These are phyloP conservation scores for Xylariaceae sp. DNA, from an alignment of 2,329 filamentous ascomycete genomes.

Conservation along the genomic window DNA sequence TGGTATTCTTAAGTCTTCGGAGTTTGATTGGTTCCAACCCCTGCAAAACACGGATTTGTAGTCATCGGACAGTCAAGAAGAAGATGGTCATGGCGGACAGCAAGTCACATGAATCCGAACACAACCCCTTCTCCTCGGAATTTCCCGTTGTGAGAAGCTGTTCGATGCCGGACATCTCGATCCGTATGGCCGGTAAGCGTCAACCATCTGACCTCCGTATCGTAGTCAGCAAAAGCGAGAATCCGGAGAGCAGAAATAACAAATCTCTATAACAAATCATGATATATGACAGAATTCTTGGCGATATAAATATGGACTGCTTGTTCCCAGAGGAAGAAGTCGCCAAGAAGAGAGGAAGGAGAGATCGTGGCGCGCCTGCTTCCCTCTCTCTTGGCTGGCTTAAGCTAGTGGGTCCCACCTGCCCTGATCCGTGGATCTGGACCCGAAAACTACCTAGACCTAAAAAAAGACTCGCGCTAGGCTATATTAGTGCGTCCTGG, in stretches of 20 bases:
- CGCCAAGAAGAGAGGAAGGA: no score
- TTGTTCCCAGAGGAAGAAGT: no score
- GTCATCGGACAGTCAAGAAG: no score
- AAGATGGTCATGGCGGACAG: no score
- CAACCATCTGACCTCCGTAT: background rate
- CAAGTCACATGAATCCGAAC: background rate
- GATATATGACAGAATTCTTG: no score
- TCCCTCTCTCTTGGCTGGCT: no score
- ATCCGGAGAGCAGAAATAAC: background rate
- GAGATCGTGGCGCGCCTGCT: no score
- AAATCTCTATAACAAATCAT: background rate
- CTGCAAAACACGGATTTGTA: no score
- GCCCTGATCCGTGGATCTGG: background rate
- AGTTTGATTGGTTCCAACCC: no score
- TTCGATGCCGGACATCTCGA: background rate
- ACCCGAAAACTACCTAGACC: background rate
- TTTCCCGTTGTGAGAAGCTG: background rate
- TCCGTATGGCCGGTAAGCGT: background rate
- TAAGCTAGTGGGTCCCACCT: background rate
- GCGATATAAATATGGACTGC: no score
- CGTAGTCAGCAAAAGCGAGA: background rate
- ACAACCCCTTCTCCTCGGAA: background rate
- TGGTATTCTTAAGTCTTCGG: no score
- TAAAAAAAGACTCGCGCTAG: background rate
- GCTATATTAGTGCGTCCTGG: no score